Conservation (phyloP, 208 protist species). For the Trypanosoma avium region DNA sequence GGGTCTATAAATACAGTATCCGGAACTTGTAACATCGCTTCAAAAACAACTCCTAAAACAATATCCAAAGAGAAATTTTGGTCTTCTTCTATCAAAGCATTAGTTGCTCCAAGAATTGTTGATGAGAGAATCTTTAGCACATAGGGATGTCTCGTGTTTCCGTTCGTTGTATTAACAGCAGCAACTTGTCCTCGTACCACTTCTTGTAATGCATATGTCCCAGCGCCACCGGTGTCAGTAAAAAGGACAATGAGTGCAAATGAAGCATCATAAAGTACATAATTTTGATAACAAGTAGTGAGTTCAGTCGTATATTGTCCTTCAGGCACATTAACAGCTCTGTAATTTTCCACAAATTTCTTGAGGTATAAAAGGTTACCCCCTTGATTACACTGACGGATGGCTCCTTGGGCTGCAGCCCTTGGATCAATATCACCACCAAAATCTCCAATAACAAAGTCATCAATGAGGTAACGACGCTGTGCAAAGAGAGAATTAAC, state of each 20-base stretch:
- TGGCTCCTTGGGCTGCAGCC: constrained; percentile 23
- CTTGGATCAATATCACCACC: constrained; percentile 30
- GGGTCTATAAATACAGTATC: constrained; percentile 30
- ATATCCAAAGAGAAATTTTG: background rate
- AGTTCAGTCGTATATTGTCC: constrained; percentile 5
- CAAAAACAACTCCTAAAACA: constrained; percentile 3
- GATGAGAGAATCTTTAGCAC: constrained; percentile 6
- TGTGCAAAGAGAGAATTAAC: constrained; percentile 35
- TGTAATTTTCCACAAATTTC: background rate
- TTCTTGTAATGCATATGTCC: background rate
- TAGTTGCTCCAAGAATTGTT: background rate
- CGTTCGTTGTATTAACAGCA: background rate
- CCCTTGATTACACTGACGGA: constrained; percentile 51
- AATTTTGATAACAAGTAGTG: constrained; percentile 15
- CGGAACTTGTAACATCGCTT: constrained; percentile 14
- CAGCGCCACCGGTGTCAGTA: background rate
- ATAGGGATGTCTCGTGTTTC: background rate
- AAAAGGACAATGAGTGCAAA: background rate
- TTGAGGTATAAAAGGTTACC: constrained; percentile 30
- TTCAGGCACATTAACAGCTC: background rate
- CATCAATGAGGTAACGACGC: constrained; percentile 51
- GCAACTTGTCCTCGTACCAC: background rate
- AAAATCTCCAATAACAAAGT: constrained; percentile 61
- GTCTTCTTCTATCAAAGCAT: background rate
- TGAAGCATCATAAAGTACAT: constrained; percentile 1